Evolutionary conservation across 1,284 basidiomycete species (phyloP).

Genomic region (Rhodofomes roseus): DNA sequence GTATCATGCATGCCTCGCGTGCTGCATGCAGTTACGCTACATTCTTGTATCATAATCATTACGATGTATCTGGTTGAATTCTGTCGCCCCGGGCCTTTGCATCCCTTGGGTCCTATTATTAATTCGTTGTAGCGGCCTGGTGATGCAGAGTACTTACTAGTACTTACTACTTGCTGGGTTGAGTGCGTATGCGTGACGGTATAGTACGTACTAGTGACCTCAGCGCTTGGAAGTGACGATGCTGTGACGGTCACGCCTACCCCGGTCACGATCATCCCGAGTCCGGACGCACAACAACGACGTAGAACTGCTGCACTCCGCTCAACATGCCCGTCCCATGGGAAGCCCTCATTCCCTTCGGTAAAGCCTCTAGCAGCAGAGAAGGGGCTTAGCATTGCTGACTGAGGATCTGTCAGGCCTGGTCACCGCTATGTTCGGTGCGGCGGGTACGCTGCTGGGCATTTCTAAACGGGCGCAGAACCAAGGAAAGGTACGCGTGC

Average conservation of each 20-base stretch:
- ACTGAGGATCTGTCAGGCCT: constrained; percentile 50
- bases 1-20: neutral
- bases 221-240: neutral
- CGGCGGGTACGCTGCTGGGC: constrained; percentile 82
- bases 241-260: neutral
- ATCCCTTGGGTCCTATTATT: too few species aligned
- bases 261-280: neutral
- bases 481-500: constrained; percentile 75
- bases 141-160: too few species aligned
- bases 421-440: constrained; percentile 84
- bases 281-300: neutral
- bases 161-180: too few species aligned
- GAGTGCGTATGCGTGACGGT: too few species aligned
- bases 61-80: too few species aligned
- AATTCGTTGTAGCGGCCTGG: too few species aligned
- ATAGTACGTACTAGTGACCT: too few species aligned
- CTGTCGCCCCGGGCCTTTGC: too few species aligned
- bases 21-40: too few species aligned
- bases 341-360: constrained; percentile 93
- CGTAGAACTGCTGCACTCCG: neutral
- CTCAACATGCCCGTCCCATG: constrained; percentile 84
- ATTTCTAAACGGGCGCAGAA: constrained; percentile 77
- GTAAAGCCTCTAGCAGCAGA: constrained; percentile 36
- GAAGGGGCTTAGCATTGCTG: neutral
- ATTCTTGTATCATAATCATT: too few species aligned